phyloP scores from a whole-genome alignment of 2,329 filamentous ascomycete genomes.

The Ilyonectria sp. region DNA sequence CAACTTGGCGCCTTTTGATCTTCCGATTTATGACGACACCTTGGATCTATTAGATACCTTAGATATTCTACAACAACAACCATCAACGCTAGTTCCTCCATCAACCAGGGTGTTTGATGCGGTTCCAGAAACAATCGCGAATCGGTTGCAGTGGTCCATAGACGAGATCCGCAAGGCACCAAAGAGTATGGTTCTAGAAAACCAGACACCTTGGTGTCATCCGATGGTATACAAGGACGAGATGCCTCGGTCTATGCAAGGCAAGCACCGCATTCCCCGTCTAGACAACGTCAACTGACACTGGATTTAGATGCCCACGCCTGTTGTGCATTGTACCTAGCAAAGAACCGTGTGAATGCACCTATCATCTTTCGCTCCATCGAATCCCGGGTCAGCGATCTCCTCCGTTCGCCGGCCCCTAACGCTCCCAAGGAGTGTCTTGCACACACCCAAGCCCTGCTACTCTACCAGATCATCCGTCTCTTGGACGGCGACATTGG shows the following conservation, averaged over 20 bases:
- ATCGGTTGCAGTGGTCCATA: constrained; percentile 60
- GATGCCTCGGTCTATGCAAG: constrained; percentile 68
- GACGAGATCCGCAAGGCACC: constrained; percentile 67
- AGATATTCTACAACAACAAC: constrained; percentile 37
- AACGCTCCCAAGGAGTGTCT: constrained; percentile 50
- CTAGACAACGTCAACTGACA: constrained; percentile 17
- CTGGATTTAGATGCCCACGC: constrained; percentile 63
- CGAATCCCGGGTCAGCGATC: constrained; percentile 59
- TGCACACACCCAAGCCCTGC: constrained; percentile 63
- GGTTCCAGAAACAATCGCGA: constrained; percentile 45
- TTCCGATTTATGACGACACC: constrained; percentile 34
- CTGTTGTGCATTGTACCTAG: constrained; percentile 67
- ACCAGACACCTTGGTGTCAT: constrained; percentile 69
- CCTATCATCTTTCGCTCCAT: constrained; percentile 65
- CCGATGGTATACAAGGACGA: constrained; percentile 62
- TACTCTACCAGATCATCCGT: constrained; percentile 65
- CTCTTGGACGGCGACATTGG: constrained; percentile 67
- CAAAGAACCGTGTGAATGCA: constrained; percentile 64
- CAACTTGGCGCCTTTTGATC: constrained; percentile 28
- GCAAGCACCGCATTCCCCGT: constrained; percentile 45
- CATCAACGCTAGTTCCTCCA: constrained; percentile 43
- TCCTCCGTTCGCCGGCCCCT: constrained; percentile 56
- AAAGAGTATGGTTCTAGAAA: constrained; percentile 63
- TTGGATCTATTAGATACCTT: constrained; percentile 39
- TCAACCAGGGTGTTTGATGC: constrained; percentile 40